phyloP scores from a whole-genome alignment of 495 filamentous ascomycete species.

The Penicillium pancosmium region DNA sequence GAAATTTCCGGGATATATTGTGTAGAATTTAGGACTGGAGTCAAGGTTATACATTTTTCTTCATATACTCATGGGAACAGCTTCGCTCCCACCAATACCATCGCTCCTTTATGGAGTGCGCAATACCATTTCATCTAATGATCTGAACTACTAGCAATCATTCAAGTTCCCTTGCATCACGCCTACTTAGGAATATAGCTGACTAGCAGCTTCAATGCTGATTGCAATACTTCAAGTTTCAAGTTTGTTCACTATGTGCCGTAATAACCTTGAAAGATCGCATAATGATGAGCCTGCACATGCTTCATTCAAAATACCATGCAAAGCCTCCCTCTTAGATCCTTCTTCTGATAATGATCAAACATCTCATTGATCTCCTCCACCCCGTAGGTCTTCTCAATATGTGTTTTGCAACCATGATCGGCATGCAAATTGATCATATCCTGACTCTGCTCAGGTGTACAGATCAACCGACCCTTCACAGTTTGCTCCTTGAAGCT shows the following conservation, averaged over 20 bases:
- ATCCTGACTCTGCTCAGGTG: slow-evolving; percentile 19
- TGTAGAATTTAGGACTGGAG: slow-evolving; percentile 1
- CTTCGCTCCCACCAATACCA: background rate
- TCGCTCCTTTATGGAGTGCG: background rate
- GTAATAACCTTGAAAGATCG: slow-evolving; percentile 13
- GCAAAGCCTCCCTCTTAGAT: no score
- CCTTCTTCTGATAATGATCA: no score
- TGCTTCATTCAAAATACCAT: no score
- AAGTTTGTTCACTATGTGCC: no score
- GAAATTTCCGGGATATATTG: slow-evolving; percentile 7
- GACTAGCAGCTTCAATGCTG: no score
- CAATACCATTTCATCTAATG: background rate
- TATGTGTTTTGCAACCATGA: slow-evolving; percentile 17
- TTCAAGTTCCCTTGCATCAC: background rate
- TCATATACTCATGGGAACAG: background rate
- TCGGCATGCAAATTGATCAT: slow-evolving; percentile 20
- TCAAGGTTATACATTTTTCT: background rate
- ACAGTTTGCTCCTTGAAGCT: no score
- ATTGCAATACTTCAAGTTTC: no score
- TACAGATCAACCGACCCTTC: slow-evolving; percentile 12
- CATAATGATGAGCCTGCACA: background rate
- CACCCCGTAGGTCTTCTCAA: slow-evolving; percentile 19
- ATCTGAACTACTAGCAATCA: background rate
- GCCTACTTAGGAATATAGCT: background rate
- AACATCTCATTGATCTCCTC: background rate